Conservation (phyloP, 1,284 basidiomycete genomes). For the Ceraceosorus guamensis region DNA sequence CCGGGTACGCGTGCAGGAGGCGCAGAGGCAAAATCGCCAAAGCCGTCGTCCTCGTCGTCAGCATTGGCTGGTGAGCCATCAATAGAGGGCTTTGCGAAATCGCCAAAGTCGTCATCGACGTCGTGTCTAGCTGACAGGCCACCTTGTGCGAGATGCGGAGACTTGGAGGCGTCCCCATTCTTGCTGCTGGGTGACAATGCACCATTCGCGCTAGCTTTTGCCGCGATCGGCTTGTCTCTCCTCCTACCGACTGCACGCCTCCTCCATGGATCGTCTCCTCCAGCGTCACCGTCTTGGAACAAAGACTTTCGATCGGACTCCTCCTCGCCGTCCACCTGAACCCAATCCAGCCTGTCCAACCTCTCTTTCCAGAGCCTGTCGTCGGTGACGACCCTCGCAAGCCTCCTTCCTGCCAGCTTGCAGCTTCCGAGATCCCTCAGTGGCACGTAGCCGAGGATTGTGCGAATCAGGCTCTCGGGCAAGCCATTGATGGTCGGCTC, state of each 20-base stretch:
- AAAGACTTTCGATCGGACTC: too few species aligned
- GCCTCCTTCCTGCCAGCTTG: conserved; percentile 5
- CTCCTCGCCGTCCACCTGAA: conserved; percentile 15
- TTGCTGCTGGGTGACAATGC: conserved; percentile 24
- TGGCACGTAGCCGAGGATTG: conserved; percentile 3
- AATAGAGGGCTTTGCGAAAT: conserved; percentile 15
- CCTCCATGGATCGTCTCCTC: neutral
- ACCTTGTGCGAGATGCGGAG: conserved; percentile 5
- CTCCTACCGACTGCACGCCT: neutral
- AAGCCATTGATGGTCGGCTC: conserved; percentile 4
- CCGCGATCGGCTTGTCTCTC: neutral
- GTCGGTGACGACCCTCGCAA: conserved; percentile 30
- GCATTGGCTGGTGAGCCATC: neutral
- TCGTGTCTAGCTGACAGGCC: conserved; percentile 51
- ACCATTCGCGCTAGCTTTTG: neutral
- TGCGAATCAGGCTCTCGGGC: conserved; percentile 1
- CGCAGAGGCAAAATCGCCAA: conserved; percentile 59
- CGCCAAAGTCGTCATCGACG: conserved; percentile 74
- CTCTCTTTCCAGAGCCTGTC: conserved; percentile 30
- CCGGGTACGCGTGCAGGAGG: conserved; percentile 21
- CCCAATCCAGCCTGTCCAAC: conserved; percentile 20
- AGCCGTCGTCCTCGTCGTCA: conserved; percentile 21
- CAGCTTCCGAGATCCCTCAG: conserved; percentile 4
- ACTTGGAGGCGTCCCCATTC: conserved; percentile 73
- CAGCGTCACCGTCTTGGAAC: neutral